Percentiles rank a stretch among this genome's conserved stretches.
phyloP scores from a whole-genome alignment of 2,329 filamentous ascomycete genomes.

The Trichothecium roseum region DNA sequence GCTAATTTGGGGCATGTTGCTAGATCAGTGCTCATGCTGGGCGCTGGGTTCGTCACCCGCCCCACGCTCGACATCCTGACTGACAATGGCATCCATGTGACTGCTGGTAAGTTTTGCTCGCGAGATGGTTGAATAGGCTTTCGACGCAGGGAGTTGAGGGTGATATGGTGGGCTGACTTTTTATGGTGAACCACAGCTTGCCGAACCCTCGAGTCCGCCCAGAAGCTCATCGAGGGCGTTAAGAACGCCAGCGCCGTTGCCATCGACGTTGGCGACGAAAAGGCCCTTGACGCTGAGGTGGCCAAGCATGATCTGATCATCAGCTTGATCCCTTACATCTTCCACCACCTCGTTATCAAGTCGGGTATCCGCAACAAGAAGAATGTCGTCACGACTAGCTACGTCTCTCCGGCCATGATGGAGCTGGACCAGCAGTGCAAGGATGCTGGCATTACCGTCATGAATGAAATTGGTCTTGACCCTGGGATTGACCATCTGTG shows the following conservation, averaged over 20 bases:
- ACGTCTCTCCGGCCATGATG: conserved; percentile 85
- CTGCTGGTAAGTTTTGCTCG: conserved; percentile 43
- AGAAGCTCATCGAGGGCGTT: conserved; percentile 64
- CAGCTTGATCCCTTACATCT: conserved; percentile 82
- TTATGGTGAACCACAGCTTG: conserved; percentile 46
- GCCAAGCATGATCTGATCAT: conserved; percentile 72
- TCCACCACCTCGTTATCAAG: conserved; percentile 84
- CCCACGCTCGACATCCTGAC: conserved; percentile 55
- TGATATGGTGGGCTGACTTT: conserved; percentile 4
- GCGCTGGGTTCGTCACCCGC: conserved; percentile 48
- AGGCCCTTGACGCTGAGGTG: conserved; percentile 71
- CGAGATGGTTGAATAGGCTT: not conserved
- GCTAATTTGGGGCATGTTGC: too few species aligned
- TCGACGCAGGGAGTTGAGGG: too few species aligned
- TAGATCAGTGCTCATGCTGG: conserved; percentile 30
- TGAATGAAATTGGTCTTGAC: conserved; percentile 87
- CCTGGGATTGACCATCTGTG: conserved; percentile 62
- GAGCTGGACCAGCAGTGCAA: conserved; percentile 77
- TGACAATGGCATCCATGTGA: conserved; percentile 50
- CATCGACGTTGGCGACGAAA: conserved; percentile 70
- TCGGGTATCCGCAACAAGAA: conserved; percentile 88
- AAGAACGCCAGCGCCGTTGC: conserved; percentile 66
- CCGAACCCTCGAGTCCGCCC: conserved; percentile 65
- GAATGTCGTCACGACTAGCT: conserved; percentile 90
- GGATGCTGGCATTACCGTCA: conserved; percentile 87